Evolutionary conservation across 1,284 basidiomycete species (phyloP).

Genomic region (Irpex rosettiformis): DNA sequence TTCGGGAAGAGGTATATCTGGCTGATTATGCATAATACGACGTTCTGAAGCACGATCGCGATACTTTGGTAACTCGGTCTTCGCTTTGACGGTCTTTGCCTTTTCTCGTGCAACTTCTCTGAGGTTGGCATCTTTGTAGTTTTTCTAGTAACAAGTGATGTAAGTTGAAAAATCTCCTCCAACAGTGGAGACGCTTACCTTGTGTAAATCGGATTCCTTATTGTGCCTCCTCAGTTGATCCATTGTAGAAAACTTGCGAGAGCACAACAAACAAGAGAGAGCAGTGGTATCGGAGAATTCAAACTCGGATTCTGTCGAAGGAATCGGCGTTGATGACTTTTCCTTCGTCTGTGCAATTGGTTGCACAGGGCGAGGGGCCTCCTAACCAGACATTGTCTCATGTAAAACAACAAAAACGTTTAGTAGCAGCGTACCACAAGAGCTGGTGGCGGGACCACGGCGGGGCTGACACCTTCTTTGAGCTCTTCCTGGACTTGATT

Average conservation of each 20-base stretch:
- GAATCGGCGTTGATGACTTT: constrained; percentile 33
- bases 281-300: constrained; percentile 74
- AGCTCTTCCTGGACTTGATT: constrained; percentile 89
- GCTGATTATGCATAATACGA: constrained; percentile 84
- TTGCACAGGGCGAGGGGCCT: constrained; percentile 22
- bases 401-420: not conserved
- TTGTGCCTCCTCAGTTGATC: constrained; percentile 86
- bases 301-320: constrained; percentile 51
- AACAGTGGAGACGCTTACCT: constrained; percentile 41
- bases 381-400: constrained; percentile 13
- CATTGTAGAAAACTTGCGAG: constrained; percentile 85
- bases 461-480: constrained; percentile 28
- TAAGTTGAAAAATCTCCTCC: constrained; percentile 18
- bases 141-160: constrained; percentile 56
- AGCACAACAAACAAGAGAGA: constrained; percentile 84
- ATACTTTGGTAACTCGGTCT: constrained; percentile 61
- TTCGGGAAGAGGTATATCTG: constrained; percentile 72
- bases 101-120: constrained; percentile 77
- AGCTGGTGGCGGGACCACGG: constrained; percentile 18
- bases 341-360: constrained; percentile 15
- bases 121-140: constrained; percentile 67
- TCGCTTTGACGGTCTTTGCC: constrained; percentile 44
- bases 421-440: not conserved
- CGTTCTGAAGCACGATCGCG: constrained; percentile 90
- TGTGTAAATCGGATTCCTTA: constrained; percentile 89